Evolutionary conservation across 768 basidiomycete species (phyloP).

Genomic region (Rossbeevera mucosa): DNA sequence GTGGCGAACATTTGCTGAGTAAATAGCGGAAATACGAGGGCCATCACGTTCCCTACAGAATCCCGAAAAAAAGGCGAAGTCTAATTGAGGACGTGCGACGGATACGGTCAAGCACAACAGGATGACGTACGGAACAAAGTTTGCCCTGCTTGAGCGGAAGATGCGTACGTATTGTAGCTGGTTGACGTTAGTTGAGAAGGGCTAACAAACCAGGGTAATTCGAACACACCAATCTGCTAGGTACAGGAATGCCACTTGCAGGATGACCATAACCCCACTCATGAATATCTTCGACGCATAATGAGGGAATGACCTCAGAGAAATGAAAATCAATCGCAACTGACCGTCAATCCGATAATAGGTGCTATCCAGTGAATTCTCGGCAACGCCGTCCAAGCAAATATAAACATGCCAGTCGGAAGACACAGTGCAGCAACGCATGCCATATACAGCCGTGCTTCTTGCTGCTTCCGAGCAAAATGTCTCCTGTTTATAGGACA

Average conservation of each 20-base stretch:
- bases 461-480: slow-evolving; percentile 33
- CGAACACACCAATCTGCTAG: slow-evolving; percentile 46
- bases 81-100: background rate
- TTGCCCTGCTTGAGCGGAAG: slow-evolving; percentile 52
- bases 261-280: slow-evolving; percentile 38
- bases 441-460: slow-evolving; percentile 56
- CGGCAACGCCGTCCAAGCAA: slow-evolving; percentile 60
- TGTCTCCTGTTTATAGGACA: slow-evolving; percentile 24
- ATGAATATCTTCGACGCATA: slow-evolving; percentile 33
- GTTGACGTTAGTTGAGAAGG: background rate
- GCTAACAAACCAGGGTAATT: background rate
- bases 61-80: background rate
- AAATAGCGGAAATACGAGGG: slow-evolving; percentile 47
- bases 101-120: background rate
- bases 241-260: slow-evolving; percentile 44
- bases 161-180: slow-evolving; percentile 46
- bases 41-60: slow-evolving; percentile 35
- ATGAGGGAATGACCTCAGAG: slow-evolving; percentile 1
- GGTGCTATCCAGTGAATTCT: slow-evolving; percentile 55
- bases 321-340: background rate
- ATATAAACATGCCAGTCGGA: slow-evolving; percentile 61
- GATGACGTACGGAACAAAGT: slow-evolving; percentile 38
- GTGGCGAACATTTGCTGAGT: slow-evolving; percentile 43
- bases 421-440: slow-evolving; percentile 51
- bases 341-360: slow-evolving; percentile 23